These are phyloP conservation scores for Silene uniflora DNA, from an alignment of 148 eudicot species.

Conservation along the genomic window DNA sequence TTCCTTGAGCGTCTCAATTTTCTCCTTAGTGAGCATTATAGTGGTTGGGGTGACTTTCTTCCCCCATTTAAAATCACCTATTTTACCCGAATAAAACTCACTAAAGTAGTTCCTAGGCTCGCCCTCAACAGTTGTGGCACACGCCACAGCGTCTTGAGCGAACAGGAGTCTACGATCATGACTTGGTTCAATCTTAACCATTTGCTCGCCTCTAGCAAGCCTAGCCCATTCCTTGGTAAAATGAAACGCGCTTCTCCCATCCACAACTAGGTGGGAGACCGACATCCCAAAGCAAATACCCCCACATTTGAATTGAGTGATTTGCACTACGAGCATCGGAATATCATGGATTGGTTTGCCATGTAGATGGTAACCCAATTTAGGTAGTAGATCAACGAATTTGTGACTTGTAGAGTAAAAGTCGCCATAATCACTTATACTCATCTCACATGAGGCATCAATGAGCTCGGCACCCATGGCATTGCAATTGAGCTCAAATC, in stretches of 20 bases:
- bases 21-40: neutral
- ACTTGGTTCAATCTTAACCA: neutral
- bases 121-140: neutral
- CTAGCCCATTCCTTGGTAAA: conserved; percentile 18
- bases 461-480: no score
- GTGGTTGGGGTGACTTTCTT: neutral
- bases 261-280: conserved; percentile 4
- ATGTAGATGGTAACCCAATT: no score
- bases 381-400: no score
- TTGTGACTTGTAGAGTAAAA: no score
- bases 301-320: conserved; percentile 18
- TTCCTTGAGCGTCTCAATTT: conserved; percentile 8
- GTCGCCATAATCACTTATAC: no score
- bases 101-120: neutral
- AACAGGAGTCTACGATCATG: conserved; percentile 3
- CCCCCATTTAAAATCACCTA: neutral
- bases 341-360: conserved; percentile 14
- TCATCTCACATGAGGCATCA: no score
- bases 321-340: conserved; percentile 8
- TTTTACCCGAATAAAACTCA: neutral
- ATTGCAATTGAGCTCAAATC: no score
- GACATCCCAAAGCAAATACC: neutral
- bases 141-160: no score
- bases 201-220: conserved; percentile 1
- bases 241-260: conserved; percentile 8